phyloP scores from a whole-genome alignment of 2,329 filamentous ascomycete species.

The Penicillium sp. region DNA sequence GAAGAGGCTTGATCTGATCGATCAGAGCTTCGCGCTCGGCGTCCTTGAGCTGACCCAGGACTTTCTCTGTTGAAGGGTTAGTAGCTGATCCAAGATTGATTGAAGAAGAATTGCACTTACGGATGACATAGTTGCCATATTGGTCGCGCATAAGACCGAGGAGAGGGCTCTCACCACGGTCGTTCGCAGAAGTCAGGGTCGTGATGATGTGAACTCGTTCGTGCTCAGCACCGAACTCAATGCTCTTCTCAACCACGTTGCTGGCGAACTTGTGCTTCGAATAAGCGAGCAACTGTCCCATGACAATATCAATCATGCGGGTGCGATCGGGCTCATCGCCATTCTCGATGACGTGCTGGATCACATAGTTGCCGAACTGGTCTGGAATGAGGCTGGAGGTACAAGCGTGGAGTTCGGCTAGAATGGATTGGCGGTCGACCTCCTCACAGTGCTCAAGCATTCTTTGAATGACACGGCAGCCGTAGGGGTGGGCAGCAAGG shows the following conservation, averaged over 20 bases:
- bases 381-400: slow-evolving; percentile 75
- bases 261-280: slow-evolving; percentile 97
- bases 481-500: slow-evolving; percentile 78
- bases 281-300: slow-evolving; percentile 68
- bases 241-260: slow-evolving; percentile 94
- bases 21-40: slow-evolving; percentile 61
- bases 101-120: slow-evolving; percentile 60
- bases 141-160: slow-evolving; percentile 82
- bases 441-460: slow-evolving; percentile 82
- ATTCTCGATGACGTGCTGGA: slow-evolving; percentile 84
- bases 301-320: slow-evolving; percentile 73
- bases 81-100: slow-evolving; percentile 18
- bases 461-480: slow-evolving; percentile 89
- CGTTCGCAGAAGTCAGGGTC: slow-evolving; percentile 60
- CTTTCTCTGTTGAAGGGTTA: slow-evolving; percentile 65
- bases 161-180: slow-evolving; percentile 69
- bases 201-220: slow-evolving; percentile 71
- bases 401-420: slow-evolving; percentile 75
- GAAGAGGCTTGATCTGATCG: slow-evolving; percentile 64
- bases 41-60: slow-evolving; percentile 65
- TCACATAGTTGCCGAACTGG: slow-evolving; percentile 94
- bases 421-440: slow-evolving; percentile 68
- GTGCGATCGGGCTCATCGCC: slow-evolving; percentile 72
- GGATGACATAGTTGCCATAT: slow-evolving; percentile 94
- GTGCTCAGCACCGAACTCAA: slow-evolving; percentile 67